phyloP scores from a whole-genome alignment of 768 basidiomycete species.

The Pleurotus platypus region DNA sequence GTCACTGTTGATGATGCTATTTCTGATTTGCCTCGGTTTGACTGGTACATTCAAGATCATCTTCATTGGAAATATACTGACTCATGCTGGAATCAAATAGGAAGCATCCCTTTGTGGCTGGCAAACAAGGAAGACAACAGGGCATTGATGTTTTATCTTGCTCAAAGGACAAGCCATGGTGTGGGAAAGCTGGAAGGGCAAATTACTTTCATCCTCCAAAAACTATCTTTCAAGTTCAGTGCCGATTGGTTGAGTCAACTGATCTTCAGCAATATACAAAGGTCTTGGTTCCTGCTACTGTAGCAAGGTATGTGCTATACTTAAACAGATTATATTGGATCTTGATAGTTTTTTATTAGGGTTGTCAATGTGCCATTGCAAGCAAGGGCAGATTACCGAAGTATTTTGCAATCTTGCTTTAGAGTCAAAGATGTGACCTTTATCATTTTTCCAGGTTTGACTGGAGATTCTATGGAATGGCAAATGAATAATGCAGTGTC shows the following conservation, averaged over 20 bases:
- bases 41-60: slow-evolving; percentile 49
- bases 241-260: slow-evolving; percentile 37
- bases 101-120: too few species aligned
- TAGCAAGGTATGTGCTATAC: slow-evolving; percentile 47
- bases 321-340: background rate
- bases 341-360: slow-evolving; percentile 27
- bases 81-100: too few species aligned
- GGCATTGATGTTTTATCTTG: slow-evolving; percentile 34
- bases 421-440: background rate
- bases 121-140: too few species aligned
- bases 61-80: too few species aligned
- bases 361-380: slow-evolving; percentile 56
- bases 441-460: slow-evolving; percentile 32
- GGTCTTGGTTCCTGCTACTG: slow-evolving; percentile 43
- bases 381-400: slow-evolving; percentile 60
- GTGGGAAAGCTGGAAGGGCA: slow-evolving; percentile 30
- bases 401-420: slow-evolving; percentile 28
- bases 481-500: slow-evolving; percentile 58
- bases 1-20: slow-evolving; percentile 74
- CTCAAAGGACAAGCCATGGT: slow-evolving; percentile 25
- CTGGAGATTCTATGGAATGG: slow-evolving; percentile 51
- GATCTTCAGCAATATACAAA: slow-evolving; percentile 71
- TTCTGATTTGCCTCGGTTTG: slow-evolving; percentile 65
- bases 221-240: slow-evolving; percentile 44
- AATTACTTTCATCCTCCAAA: slow-evolving; percentile 30